Evolutionary conservation across 768 basidiomycete genomes (phyloP), one percentile per base, ranked within the genome.

Genomic region (Lactarius hatsudake): DNA sequence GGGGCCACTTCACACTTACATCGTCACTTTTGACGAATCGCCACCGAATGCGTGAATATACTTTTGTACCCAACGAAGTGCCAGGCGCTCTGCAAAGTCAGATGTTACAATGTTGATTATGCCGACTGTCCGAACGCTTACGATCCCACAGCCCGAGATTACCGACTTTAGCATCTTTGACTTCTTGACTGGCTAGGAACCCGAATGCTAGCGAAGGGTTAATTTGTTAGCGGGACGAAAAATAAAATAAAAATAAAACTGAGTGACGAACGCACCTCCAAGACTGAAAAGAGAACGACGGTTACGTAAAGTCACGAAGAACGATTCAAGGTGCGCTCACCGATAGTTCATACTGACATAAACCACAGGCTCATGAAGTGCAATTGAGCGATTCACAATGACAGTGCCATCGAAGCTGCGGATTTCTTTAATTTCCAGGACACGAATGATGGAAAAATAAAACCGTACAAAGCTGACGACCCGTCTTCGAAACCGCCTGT

Each of bases 121-220:
- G 61, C 42, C 30, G 54, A 26, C 36, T 42, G 5, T 3, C 51
- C 3, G 43, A n/a, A 32, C 1, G 76, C 83, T 73, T 70, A 84
- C 84, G 84, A 76, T 90, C 87, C 65, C 82, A 82, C 18, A 90
- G 75, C 18, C 88, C 89, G 23, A 88, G 78, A 72, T 89, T 90
- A 1, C 83, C 84, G 4, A 84, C 77, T 0, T 81, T 81, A 4
- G 83, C 85, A 13, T 75, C 78, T 57, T 80, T 81, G 3, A 85
- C 81, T 76, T 86, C 84, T 69, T 81, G 74, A 45, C 83, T 76
- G 1, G 80, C 79, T 36, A 85, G 67, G 73, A 87, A 86, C 5
- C 85, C 84, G 63, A 84, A 81, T 1, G 80, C 83, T 68, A 57
- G 38, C 36, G 18, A 40, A 6, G n/a, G 28, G 3, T 12, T 20